phyloP scores from a whole-genome alignment of 164 flowering plant genomes.

The Aristolochia fimbriata region DNA sequence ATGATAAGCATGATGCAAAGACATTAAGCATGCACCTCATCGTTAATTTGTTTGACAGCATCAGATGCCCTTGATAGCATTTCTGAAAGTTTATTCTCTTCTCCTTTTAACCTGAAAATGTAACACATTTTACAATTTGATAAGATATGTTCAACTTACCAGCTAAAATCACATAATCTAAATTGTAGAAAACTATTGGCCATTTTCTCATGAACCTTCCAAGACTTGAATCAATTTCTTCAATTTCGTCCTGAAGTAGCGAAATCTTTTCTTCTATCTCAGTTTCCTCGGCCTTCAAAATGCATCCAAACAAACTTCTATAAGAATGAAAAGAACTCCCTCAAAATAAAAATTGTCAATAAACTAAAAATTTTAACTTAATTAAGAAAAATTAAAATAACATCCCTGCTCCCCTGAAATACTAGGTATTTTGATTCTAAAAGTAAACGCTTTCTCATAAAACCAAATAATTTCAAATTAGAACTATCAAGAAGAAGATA shows the following conservation, averaged over 20 bases:
- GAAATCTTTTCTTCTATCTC: conserved; percentile 49
- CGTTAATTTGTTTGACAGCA: conserved; percentile 24
- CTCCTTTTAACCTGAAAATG: conserved; percentile 51
- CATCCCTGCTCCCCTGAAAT: too few species aligned
- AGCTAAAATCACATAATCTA: too few species aligned
- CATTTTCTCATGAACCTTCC: conserved; percentile 28
- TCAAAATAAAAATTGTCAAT: too few species aligned
- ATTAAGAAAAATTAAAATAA: too few species aligned
- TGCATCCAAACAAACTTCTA: neutral
- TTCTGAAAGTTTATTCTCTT: conserved; percentile 41
- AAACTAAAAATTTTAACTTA: too few species aligned
- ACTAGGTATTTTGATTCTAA: too few species aligned
- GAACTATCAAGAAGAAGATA: neutral
- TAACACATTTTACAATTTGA: neutral
- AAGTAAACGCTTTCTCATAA: too few species aligned
- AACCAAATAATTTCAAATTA: too few species aligned
- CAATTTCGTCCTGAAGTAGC: conserved; percentile 41
- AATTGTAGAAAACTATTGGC: too few species aligned
- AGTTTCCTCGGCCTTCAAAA: conserved; percentile 56
- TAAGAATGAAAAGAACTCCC: too few species aligned
- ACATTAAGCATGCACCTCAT: conserved; percentile 31
- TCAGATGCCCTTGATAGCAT: conserved; percentile 17
- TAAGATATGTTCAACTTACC: neutral
- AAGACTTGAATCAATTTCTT: conserved; percentile 28
- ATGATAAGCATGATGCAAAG: too few species aligned